Conservation (phyloP, 1,284 basidiomycete genomes). For the Exobasidium rhododendri region DNA sequence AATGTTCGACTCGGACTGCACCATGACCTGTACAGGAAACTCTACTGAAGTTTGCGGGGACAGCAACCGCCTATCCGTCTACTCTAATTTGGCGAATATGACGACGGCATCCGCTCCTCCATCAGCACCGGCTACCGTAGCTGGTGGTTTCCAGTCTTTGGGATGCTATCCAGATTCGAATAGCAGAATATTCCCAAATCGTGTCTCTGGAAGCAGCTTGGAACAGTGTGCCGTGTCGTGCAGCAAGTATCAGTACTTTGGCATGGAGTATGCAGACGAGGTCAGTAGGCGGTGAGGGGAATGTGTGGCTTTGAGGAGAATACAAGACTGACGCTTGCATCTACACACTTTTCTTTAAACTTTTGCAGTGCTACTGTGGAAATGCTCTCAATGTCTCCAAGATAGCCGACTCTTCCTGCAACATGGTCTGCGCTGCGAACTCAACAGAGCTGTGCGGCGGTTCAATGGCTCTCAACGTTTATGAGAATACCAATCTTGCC, state of each 20-base stretch:
- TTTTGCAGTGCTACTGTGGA: conserved; percentile 51
- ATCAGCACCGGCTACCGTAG: not conserved
- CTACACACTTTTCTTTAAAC: too few species aligned
- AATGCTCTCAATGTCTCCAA: conserved; percentile 6
- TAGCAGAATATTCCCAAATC: conserved; percentile 40
- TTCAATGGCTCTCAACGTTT: conserved; percentile 61
- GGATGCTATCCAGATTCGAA: not conserved
- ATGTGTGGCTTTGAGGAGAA: too few species aligned
- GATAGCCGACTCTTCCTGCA: conserved; percentile 12
- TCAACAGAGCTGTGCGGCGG: conserved; percentile 67
- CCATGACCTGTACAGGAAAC: conserved; percentile 44
- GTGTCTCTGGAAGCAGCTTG: conserved; percentile 60
- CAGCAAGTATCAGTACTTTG: conserved; percentile 64
- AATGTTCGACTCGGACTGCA: not conserved
- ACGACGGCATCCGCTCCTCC: conserved; percentile 1
- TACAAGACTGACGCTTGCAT: too few species aligned
- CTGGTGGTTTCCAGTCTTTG: not conserved
- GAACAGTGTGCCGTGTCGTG: conserved; percentile 66
- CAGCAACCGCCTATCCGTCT: conserved; percentile 47
- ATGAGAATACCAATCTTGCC: conserved; percentile 49
- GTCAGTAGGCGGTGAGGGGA: too few species aligned
- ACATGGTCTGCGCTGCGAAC: conserved; percentile 14
- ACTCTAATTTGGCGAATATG: conserved; percentile 19
- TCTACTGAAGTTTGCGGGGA: conserved; percentile 52
- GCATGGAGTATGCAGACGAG: conserved; percentile 61